Conservation (phyloP, 2,329 filamentous ascomycete species). For the Pyricularia sp. region DNA sequence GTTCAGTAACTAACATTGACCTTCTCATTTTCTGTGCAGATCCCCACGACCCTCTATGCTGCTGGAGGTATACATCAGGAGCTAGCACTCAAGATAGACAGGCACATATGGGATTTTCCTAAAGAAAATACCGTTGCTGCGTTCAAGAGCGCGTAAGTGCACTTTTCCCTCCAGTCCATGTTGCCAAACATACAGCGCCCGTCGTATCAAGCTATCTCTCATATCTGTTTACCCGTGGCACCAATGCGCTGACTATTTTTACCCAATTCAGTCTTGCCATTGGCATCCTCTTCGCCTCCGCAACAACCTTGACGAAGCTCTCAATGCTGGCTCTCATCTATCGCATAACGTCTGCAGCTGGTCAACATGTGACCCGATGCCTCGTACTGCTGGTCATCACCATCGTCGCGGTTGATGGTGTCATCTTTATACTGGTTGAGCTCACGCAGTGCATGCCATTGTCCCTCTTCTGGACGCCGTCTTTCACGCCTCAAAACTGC, state of each 20-base stretch:
- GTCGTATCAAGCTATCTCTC: not conserved
- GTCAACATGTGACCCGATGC: constrained; percentile 18
- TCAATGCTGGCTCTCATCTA: constrained; percentile 30
- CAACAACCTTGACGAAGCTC: constrained; percentile 28
- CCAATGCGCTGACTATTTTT: not conserved
- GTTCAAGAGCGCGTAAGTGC: constrained; percentile 18
- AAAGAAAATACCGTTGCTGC: constrained; percentile 11
- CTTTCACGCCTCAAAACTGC: constrained; percentile 23
- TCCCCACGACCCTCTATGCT: constrained; percentile 22
- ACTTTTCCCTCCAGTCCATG: not conserved
- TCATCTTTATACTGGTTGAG: constrained; percentile 25
- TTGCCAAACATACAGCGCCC: not conserved
- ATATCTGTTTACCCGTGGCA: not conserved
- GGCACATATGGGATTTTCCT: constrained; percentile 24
- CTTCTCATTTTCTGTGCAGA: constrained; percentile 1
- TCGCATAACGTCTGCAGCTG: constrained; percentile 21
- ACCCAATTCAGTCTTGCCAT: constrained; percentile 18
- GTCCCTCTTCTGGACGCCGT: constrained; percentile 27
- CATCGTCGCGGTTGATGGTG: constrained; percentile 19
- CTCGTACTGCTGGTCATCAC: constrained; percentile 19
- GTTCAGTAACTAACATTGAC: not conserved
- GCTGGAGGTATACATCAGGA: constrained; percentile 19
- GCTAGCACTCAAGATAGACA: constrained; percentile 18
- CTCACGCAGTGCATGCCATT: constrained; percentile 30
- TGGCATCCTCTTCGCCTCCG: constrained; percentile 25